phyloP scores from a whole-genome alignment of 306 rosid genomes.

The Chamaecrista fasciculata region DNA sequence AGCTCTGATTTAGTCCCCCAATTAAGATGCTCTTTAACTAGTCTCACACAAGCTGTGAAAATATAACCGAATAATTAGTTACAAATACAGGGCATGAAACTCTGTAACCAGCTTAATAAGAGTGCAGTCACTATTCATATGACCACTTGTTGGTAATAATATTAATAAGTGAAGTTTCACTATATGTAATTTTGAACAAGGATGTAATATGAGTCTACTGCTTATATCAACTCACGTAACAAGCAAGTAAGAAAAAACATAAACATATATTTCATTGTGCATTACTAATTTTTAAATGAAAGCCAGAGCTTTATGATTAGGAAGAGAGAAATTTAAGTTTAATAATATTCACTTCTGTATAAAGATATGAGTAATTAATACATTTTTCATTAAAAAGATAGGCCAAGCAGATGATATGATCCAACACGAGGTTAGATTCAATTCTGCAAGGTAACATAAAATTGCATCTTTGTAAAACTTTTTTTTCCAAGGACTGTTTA shows the following conservation, averaged over 20 bases:
- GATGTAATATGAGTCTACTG: too few relatives aligned
- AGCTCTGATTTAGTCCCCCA: conserved; percentile 89
- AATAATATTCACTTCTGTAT: background rate
- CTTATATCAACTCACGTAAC: too few relatives aligned
- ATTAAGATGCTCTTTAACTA: conserved; percentile 84
- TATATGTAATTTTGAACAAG: too few relatives aligned
- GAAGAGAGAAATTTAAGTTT: background rate
- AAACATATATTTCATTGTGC: background rate
- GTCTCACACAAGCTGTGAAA: conserved; percentile 79
- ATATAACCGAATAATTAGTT: conserved; percentile 26
- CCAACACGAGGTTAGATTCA: background rate
- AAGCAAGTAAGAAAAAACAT: too few relatives aligned
- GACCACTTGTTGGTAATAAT: background rate
- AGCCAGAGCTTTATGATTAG: background rate
- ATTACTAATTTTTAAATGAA: too few relatives aligned
- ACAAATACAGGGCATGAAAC: conserved; percentile 26
- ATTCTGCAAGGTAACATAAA: background rate
- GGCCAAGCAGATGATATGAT: background rate
- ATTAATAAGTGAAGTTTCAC: too few relatives aligned
- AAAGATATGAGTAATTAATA: conserved; percentile 10
- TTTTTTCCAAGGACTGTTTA: too few relatives aligned
- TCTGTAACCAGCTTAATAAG: background rate
- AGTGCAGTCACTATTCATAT: background rate
- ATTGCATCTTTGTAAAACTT: too few relatives aligned
- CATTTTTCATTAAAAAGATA: conserved; percentile 5